Evolutionary conservation across 768 basidiomycete species (phyloP), one percentile per base, ranked within the genome.

Genomic region (Tulasnella sp.): DNA sequence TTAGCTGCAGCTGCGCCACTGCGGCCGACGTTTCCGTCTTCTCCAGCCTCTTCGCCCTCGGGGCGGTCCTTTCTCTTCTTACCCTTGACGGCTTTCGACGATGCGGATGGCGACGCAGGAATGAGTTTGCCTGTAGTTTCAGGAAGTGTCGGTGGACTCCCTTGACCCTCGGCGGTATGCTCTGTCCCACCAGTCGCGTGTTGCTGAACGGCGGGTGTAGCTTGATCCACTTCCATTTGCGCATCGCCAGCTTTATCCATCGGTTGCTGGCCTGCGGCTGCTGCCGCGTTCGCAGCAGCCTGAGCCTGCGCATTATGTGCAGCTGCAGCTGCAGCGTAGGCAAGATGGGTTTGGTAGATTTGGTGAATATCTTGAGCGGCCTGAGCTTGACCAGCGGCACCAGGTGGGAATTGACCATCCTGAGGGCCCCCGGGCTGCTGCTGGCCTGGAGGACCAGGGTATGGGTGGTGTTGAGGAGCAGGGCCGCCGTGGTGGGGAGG

Each of bases 331-430:
- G 76, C 76, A 24, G 58, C 76, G 28, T 64, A 41, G 60, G 48
- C 50, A 79, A 40, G 58, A 34, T 78, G 77, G 41, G 64, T 54
- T 44, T 78, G 77, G 54, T 78, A 78, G 37, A 58, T 58, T 37
- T 78, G 77, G 20, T 78, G 77, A 18, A 78, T 50, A 28, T 78
- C 77, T 69, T 78, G 77, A 41, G 73, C 73, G 1, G 40, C 44
- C n/a, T 41, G 73, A 58, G 48, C 48, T 78, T 64, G 50, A 41
- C 72, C 28, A 24, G 72, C 48, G 60, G 44, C 75, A 44, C 44
- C 80, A 28, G 80, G 42, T 16, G 74, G 74, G 69, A 54, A 72
- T 40, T 80, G 79, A 20, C 79, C 73, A 37, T 77, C 80, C 75
- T 77, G 80, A 28, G 54, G 48, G 24, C n/a, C 48, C 20, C 46